Evolutionary conservation across 2,329 filamentous ascomycete genomes (phyloP), one percentile per base, ranked within the genome.

Genomic region (Trichophaea hybrida): DNA sequence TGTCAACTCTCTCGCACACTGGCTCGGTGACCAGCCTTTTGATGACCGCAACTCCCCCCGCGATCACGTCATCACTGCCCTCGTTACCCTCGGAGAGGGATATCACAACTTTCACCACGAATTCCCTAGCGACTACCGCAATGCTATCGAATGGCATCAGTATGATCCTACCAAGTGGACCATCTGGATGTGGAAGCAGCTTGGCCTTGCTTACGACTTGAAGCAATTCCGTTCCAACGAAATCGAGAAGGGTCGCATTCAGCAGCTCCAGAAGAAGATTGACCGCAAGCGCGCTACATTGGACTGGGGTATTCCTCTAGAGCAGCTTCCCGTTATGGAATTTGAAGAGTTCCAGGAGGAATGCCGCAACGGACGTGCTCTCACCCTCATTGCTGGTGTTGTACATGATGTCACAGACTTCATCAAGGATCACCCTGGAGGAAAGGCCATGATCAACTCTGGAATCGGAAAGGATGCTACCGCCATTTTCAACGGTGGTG

Each of bases 81-180:
- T 94, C 15, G 83, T 88, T 68, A 94, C 88, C 48, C 83, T 94
- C 24, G 88, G 88, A 53, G 88, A 90, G 75, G 88, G 88, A 34
- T 94, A 94, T 76, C 88, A 94, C 80, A 94, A 94, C 79, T 94
- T 94, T 80, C 88, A 94, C 75, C 88, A 94, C 78, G 88, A 94
- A 73, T 94, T 94, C 75, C 88, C 88, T 58, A 91, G 86, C 8
- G 88, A 94, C 73, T 94, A 93, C 81, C 86, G 88, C 72, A 94
- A 94, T 72, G 88, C 87, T 63, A 91, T 93, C 68, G 78, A 88
- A 74, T 94, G 88, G 87, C 85, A 83, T 75, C 88, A 94, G 75
- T 94, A 94, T 70, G 88, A 94, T 72, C 88, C 88, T 51, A 94
- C 88, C 72, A 94, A 94, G 77, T 93, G 88, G 87, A 79, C 76